Percentiles rank a stretch among this genome's conserved stretches.
These are phyloP conservation scores for Globisporangium perplexum DNA, from an alignment of 352 stramenopile species.

Conservation along the genomic window DNA sequence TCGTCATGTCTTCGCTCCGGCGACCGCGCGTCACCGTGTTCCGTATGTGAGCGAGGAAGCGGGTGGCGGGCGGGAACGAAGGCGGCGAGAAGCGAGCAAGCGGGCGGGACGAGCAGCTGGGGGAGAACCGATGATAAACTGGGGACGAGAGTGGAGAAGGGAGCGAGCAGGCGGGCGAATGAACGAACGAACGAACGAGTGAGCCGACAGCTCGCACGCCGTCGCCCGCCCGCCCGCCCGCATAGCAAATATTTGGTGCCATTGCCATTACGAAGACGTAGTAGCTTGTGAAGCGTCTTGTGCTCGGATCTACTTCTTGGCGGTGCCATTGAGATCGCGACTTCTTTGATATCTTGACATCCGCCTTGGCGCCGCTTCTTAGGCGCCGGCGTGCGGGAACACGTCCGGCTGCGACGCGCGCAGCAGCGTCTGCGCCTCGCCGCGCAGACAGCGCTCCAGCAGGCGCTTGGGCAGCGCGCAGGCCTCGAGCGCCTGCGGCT, in stretches of 20 bases:
- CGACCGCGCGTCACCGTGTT: no score
- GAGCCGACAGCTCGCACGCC: neutral
- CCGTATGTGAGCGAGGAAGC: neutral
- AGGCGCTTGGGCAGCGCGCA: constrained; percentile 51
- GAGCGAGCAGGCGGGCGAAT: neutral
- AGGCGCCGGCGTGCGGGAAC: constrained; percentile 25
- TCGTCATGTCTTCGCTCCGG: no score
- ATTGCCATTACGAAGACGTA: no score
- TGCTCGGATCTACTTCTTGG: constrained; percentile 3
- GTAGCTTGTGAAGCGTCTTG: neutral
- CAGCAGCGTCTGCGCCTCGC: constrained; percentile 58
- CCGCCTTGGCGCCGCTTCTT: no score
- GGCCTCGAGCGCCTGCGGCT: constrained; percentile 29
- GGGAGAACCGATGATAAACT: neutral
- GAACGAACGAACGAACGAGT: neutral
- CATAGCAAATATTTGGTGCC: neutral
- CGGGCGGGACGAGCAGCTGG: no score
- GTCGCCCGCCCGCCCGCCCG: no score
- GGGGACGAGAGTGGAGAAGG: neutral
- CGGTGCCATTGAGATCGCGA: no score
- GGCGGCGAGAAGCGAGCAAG: neutral
- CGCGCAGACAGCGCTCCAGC: constrained; percentile 71
- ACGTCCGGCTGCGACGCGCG: constrained; percentile 53
- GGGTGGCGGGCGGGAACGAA: neutral
- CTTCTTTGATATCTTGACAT: no score